Base-by-base conservation (phyloP, 2,329 filamentous ascomycete genomes). In the Botrytis hyacinthi region DNA sequence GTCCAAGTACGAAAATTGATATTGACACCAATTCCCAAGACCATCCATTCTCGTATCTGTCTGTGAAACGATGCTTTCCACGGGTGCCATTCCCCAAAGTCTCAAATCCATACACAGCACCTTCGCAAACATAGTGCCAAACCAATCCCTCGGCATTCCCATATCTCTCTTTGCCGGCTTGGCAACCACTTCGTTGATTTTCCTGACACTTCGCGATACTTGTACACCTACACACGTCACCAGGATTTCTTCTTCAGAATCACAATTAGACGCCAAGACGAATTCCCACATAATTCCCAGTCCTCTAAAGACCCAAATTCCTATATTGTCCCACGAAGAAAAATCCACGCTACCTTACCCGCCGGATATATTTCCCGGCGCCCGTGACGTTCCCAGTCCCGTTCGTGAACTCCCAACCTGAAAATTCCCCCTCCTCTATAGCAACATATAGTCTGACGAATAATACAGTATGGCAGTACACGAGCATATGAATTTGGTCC, bases 401-500 rank as follows among this genome's bases (percentile, higher is more conserved):
- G 79, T 69, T 69, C 48, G 66, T 69, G 5, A 32, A 44, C 20
- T 46, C 26, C 32, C 63, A 42, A n/a, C 14, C 22, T 6, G 5
- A 18, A 6, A 40, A 8, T 0, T 3, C 9, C 9, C 14, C 16
- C n/a, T 4, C 14, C 29, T 8, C 14, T n/a, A n/a, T 61, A 14
- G 4, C 22, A 37, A 12, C 2, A 26, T 14, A 40, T 12, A 7
- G 37, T 42, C 29, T 61, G n/a, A 61, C 42, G 29, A 12, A 51
- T 32, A 26, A 7, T 18, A 16, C 61, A 80, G 9, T 94, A 93
- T 79, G 93, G 93, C 26, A 88, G 84, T 7, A 88, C 93, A 75
- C 85, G 91, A 63, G 90, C 93, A 4, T 95, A 94, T 80, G 94
- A 97, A 84, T 96, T 91, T 87, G 94, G 94, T 0, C 92, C 92